Base-by-base conservation (phyloP, 1,284 basidiomycete species). In the Pyrrhoderma noxium region DNA sequence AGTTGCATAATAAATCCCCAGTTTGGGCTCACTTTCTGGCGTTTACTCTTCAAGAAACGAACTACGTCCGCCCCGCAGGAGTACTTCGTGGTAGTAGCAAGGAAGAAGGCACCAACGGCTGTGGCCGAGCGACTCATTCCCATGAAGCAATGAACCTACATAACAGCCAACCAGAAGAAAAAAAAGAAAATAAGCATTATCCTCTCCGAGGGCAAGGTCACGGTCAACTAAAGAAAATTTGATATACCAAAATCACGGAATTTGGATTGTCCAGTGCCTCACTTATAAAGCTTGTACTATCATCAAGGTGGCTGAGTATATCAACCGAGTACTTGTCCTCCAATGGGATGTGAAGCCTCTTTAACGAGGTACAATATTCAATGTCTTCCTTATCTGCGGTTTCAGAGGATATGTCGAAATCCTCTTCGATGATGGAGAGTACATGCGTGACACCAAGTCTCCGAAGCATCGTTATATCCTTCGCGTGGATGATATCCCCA, bases 101-200 rank as follows among this genome's bases (percentile, higher is more conserved):
- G 69, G 44, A 79, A 67, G 59, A 92, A 92, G 23, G 88, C 91
- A 47, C 89, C 83, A 53, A 92, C 80, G 36, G 92, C 80, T 2
- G 88, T 78, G 2, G 91, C 85, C 59, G 85, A 85, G 56, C 91
- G 77, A 53, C 85, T 89, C 46, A 90, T 73, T 41, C 91, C 90
- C 59, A 89, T 82, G 22, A 83, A 76, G 62, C 89, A 90, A 64
- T 93, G 89, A 11, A 94, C 89, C 45, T 94, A 75, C 25, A 37
- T 42, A 14, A 14, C 27, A 45, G n/a, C n/a, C n/a, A n/a, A n/a
- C n/a, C n/a, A 27, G 16, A 2, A 27, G 18, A 37, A 47, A 51
- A 14, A 47, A 19, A 35, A 21, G 45, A 11, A 31, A 31, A 31
- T 31, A 31, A 31, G 27, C 5, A 11, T 31, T 31, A 31, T 31